Conservation (phyloP, 495 filamentous ascomycete species). For the Penicillium desertorum region DNA sequence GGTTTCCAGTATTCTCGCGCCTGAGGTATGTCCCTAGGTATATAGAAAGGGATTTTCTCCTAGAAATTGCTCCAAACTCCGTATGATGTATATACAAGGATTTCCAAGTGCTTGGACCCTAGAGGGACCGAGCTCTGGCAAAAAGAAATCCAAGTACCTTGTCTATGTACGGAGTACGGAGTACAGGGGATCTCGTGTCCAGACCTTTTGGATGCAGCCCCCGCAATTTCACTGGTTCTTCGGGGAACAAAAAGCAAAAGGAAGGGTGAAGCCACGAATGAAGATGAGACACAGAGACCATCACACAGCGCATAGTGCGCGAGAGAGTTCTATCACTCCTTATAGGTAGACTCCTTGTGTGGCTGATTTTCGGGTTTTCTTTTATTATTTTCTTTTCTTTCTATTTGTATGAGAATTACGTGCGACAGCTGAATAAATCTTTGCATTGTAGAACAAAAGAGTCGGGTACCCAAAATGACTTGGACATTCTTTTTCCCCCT, state of each 20-base stretch:
- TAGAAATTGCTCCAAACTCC: neutral
- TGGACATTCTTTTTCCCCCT: slow-evolving; percentile 7
- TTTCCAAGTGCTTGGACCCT: slow-evolving; percentile 6
- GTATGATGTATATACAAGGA: neutral
- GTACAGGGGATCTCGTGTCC: slow-evolving; percentile 10
- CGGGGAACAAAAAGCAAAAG: slow-evolving; percentile 2
- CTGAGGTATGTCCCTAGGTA: neutral
- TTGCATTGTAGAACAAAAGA: slow-evolving; percentile 2
- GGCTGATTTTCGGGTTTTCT: neutral
- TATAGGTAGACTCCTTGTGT: neutral
- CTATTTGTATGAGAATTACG: neutral
- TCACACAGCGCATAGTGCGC: slow-evolving; percentile 2
- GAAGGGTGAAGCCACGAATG: slow-evolving; percentile 12
- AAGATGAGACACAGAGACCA: slow-evolving; percentile 8
- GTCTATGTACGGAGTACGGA: neutral
- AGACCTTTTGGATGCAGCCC: slow-evolving; percentile 8
- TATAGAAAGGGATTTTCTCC: neutral
- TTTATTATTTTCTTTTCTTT: neutral
- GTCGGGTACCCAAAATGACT: slow-evolving; percentile 13
- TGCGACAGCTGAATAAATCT: neutral
- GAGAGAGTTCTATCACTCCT: neutral
- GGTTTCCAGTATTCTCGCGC: neutral
- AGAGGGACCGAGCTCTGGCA: slow-evolving; percentile 6
- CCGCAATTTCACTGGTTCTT: slow-evolving; percentile 11
- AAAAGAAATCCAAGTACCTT: neutral